A percentile compares a stretch with the other conserved stretches of the same genome.
phyloP scores from a whole-genome alignment of 164 flowering plant genomes.

The Pachysandra terminalis region DNA sequence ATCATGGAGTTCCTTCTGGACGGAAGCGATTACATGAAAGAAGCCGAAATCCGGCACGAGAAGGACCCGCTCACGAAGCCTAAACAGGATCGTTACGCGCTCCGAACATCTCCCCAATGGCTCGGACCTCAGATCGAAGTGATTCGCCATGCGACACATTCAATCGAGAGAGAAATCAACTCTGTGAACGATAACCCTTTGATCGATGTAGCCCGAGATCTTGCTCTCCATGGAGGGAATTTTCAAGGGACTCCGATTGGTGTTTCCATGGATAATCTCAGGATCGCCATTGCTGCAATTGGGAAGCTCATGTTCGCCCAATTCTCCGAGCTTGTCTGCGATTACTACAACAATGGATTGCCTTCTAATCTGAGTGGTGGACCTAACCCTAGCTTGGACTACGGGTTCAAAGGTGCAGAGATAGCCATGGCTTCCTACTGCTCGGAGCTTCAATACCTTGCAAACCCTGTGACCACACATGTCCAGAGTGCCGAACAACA shows the following conservation, averaged over 20 bases:
- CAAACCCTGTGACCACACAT: conserved; percentile 41
- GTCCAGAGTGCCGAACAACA: conserved; percentile 47
- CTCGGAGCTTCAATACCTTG: conserved; percentile 42
- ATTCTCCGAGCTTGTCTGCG: conserved; percentile 39
- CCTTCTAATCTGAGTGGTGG: conserved; percentile 40
- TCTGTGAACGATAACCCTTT: conserved; percentile 40
- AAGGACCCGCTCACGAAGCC: conserved; percentile 36
- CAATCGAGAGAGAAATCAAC: conserved; percentile 39
- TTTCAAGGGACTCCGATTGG: conserved; percentile 50
- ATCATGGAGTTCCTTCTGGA: conserved; percentile 36
- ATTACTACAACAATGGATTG: conserved; percentile 42
- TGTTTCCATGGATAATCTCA: conserved; percentile 41
- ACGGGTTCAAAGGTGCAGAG: conserved; percentile 45
- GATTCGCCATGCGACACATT: conserved; percentile 30
- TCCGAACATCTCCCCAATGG: conserved; percentile 44
- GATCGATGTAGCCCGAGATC: conserved; percentile 30
- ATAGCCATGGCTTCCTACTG: conserved; percentile 45
- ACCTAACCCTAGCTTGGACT: conserved; percentile 41
- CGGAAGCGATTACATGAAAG: conserved; percentile 33
- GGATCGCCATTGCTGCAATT: conserved; percentile 38
- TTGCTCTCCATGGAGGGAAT: conserved; percentile 41
- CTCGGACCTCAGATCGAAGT: conserved; percentile 45
- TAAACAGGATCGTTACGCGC: conserved; percentile 39
- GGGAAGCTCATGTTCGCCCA: conserved; percentile 48
- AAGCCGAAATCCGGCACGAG: conserved; percentile 24